Percentiles rank a stretch among this genome's conserved stretches.
phyloP scores from a whole-genome alignment of 2,329 filamentous ascomycete genomes.

The Cladosporium austrohemisphaericum region DNA sequence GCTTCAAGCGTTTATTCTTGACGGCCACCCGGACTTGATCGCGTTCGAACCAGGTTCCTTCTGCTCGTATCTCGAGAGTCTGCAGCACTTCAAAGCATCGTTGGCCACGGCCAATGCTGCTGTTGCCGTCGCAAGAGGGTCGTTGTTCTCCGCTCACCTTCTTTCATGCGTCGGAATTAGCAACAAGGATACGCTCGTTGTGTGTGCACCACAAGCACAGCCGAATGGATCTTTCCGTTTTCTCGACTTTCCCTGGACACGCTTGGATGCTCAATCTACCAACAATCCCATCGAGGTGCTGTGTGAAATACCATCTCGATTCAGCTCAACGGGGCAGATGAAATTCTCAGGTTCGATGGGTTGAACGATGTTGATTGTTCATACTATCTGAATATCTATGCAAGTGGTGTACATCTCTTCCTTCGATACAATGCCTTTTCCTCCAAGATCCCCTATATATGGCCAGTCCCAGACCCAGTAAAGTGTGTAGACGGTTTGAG shows the following conservation, averaged over 20 bases:
- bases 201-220: not conserved
- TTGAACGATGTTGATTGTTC: not conserved
- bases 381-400: conserved; percentile 9
- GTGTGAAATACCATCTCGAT: not conserved
- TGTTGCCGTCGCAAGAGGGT: not conserved
- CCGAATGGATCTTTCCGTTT: not conserved
- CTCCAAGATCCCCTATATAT: not conserved
- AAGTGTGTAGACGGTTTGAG: not conserved
- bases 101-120: not conserved
- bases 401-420: conserved; percentile 6
- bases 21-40: not conserved
- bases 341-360: not conserved
- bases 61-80: not conserved
- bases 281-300: not conserved
- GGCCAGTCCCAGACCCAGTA: conserved; percentile 9
- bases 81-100: not conserved
- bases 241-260: not conserved
- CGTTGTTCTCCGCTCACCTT: not conserved
- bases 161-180: not conserved
- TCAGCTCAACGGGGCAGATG: not conserved
- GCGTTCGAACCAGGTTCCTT: not conserved
- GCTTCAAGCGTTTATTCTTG: not conserved
- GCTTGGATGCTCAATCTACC: not conserved
- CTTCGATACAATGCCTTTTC: not conserved
- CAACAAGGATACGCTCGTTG: not conserved